Base-by-base conservation (phyloP, 106 monocot species). In the Chionographis japonica region DNA sequence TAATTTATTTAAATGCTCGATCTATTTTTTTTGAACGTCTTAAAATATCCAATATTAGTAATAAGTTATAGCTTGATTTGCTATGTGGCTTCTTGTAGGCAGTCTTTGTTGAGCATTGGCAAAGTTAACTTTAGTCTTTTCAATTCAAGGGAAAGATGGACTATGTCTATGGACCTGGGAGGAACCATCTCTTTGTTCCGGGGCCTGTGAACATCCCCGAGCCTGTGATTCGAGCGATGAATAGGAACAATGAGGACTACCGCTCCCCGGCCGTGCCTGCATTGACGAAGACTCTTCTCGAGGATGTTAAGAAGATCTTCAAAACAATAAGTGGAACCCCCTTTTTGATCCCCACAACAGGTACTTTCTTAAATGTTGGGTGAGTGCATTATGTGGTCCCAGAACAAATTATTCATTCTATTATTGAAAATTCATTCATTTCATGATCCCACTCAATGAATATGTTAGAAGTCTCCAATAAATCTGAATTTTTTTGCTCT, bases 231-330 rank as follows among this genome's bases (percentile, higher is more conserved):
- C 70, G 93, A 27, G 93, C 93, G 18, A 89, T 94, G 93, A 94
- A 81, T 80, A 78, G 94, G 54, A 86, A 94, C 75, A 94, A 94
- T 36, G 94, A 94, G 70, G 94, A 94, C 52, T 94, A 94, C 68
- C 86, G 94, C 37, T 90, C 94, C 9, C 94, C 90, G 53, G 94
- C 94, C 0, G 72, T 94, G 43, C 94, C 94, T 7, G 90, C 82
- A n/a, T 5, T 94, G 52, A 94, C 94, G 12, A 94, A 90, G 80
- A 86, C 56, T 63, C 90, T 94, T 27, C 81, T 94, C 37, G 94
- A 94, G 70, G 94, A 94, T 77, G 82, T 94, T 51, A 94, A 94
- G 75, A 86, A 94, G 77, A 86, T 94, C 61, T 94, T 94, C 90
- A 94, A 90, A 78, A 87, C 90, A 11, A 90, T 86, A 35, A 81